Base-by-base conservation (phyloP, 768 basidiomycete genomes). In the Porphyrellus cyaneotinctus region DNA sequence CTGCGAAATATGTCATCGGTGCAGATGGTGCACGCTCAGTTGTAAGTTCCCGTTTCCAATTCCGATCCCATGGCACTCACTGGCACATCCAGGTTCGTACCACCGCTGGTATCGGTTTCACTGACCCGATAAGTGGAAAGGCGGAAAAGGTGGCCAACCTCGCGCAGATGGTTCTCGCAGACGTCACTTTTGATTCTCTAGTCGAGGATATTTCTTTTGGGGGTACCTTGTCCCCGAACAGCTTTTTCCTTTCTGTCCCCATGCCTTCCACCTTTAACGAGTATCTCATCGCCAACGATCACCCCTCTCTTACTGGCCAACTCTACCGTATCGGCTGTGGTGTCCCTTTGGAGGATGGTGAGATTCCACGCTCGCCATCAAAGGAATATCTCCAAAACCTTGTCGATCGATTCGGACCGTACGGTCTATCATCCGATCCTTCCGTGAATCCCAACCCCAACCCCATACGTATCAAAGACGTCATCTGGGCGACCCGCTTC, bases 11-110 rank as follows among this genome's bases (percentile, higher is more conserved):
- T 59, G 74, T 81, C 4, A 28, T 28, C 9, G 26, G 26, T 28
- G 26, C 80, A 6, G 80, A 83, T 58, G 80, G 81, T 4, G 65
- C 77, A 3, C 71, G 61, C 51, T 82, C 80, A 0, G 57, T 61
- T 28, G 80, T 79, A 58, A 60, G 43, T 6, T 22, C 23, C 17
- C 43, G 7, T 9, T 28, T 32, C 43, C 6, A 12, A 4, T 14
- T 33, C n/a, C 1, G 1, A 30, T 20, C 18, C 43, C 2, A 5
- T 15, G 42, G 51, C 17, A 46, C 8, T 0, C 44, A 4, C 1
- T 24, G 13, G 9, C 9, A 4, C 26, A 28, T 5, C 26, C 43
- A 82, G 80, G 61, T 81, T 22, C 78, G 80, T 39, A 59, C 67
- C 18, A 51, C 69, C 36, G 64, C 70, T 1, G 73, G 73, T 0